Evolutionary conservation across 345 rosid species (phyloP).

Genomic region (Cardamine occulta): DNA sequence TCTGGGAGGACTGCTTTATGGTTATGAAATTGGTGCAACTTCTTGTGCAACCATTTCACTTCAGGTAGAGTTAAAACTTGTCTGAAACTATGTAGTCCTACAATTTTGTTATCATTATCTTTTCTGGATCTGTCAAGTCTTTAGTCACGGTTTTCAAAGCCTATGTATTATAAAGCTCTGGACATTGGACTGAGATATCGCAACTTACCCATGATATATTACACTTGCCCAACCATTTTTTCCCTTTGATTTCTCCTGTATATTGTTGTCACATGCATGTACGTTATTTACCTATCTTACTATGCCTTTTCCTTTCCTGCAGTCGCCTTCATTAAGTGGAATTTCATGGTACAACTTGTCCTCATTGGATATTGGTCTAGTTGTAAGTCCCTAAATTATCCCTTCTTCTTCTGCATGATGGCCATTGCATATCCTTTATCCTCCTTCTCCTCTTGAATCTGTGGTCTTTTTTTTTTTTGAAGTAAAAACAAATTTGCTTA

Average conservation of each 20-base stretch:
- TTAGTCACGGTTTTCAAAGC: background rate
- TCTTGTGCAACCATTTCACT: slow-evolving; percentile 92
- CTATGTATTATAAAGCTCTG: background rate
- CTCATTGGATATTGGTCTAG: slow-evolving; percentile 79
- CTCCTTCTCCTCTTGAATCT: background rate
- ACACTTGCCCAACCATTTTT: background rate
- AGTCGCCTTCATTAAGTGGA: slow-evolving; percentile 84
- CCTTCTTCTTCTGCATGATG: slow-evolving; percentile 23
- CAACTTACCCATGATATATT: background rate
- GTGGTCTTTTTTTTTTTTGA: background rate
- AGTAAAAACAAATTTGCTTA: slow-evolving; percentile 3
- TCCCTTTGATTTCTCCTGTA: background rate
- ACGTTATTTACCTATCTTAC: slow-evolving; percentile 6
- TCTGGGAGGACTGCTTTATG: slow-evolving; percentile 92
- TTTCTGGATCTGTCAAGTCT: background rate
- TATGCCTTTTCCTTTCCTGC: slow-evolving; percentile 36
- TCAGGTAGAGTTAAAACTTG: slow-evolving; percentile 51
- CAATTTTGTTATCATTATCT: background rate
- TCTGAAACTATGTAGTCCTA: slow-evolving; percentile 15
- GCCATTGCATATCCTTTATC: background rate
- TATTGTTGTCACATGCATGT: background rate
- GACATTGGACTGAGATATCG: slow-evolving; percentile 13
- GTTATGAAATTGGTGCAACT: slow-evolving; percentile 94
- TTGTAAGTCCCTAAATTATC: slow-evolving; percentile 58
- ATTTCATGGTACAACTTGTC: slow-evolving; percentile 82